Evolutionary conservation across 179 eudicot genomes (phyloP).

Genomic region (Spergularia azorica): DNA sequence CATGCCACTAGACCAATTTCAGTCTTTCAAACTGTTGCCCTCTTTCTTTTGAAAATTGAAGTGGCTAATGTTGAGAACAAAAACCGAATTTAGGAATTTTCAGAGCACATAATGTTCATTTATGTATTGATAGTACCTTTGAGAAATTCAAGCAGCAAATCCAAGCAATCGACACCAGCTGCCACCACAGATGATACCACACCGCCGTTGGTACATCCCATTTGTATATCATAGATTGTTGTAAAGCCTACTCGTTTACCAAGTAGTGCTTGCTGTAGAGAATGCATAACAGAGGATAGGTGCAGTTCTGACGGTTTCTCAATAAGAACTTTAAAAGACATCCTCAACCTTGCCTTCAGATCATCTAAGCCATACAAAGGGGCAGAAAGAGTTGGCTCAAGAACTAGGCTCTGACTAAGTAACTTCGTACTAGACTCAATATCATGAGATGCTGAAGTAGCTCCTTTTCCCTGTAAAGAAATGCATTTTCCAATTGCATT

Average conservation of each 20-base stretch:
- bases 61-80: neutral
- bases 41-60: neutral
- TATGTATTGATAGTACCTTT: slow-evolving; percentile 52
- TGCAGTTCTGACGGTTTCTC: slow-evolving; percentile 64
- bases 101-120: neutral
- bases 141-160: slow-evolving; percentile 74
- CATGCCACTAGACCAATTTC: neutral
- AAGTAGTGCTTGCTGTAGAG: slow-evolving; percentile 68
- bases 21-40: neutral
- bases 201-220: slow-evolving; percentile 58
- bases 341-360: slow-evolving; percentile 65
- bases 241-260: slow-evolving; percentile 58
- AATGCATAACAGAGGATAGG: slow-evolving; percentile 56
- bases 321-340: slow-evolving; percentile 60
- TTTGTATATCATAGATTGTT: slow-evolving; percentile 50
- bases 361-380: slow-evolving; percentile 48
- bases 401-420: slow-evolving; percentile 30
- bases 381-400: slow-evolving; percentile 32
- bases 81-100: neutral
- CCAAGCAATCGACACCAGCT: slow-evolving; percentile 87
- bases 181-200: slow-evolving; percentile 74
- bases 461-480: slow-evolving; percentile 74
- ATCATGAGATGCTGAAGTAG: slow-evolving; percentile 71
- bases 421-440: slow-evolving; percentile 61
- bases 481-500: slow-evolving; percentile 86